Base-by-base conservation (phyloP, 176 grass and related monocot genomes). In the Puccinellia tenuiflora region DNA sequence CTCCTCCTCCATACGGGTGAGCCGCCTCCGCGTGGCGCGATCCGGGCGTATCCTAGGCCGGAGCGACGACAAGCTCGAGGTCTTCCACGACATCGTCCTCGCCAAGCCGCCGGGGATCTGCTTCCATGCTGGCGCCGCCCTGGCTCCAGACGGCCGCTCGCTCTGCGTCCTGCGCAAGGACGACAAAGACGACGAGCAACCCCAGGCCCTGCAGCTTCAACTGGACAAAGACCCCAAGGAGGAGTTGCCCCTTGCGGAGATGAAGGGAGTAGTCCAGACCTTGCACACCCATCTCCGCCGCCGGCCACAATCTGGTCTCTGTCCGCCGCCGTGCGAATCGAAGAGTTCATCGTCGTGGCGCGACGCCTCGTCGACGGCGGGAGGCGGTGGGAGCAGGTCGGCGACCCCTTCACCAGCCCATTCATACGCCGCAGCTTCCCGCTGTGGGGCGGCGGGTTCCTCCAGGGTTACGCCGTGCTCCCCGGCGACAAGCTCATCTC, bases 181-280 rank as follows among this genome's bases (percentile, higher is more conserved):
- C 2, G 0, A 2, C n/a, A n/a, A n/a, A n/a, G n/a, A n/a, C 1
- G 0, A 1, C 1, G 30, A 33, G 30, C 62, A 16, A 8, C 29
- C 62, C 5, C 6, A 18, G 16, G 63, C 31, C 55, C 10, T 25
- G 55, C 55, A 59, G 55, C 55, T 59, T 5, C 3, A 43, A 43
- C 40, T 43, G 40, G 38, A 3, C 0, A 9, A 40, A 18, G 51
- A 22, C 20, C 3, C 21, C 52, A 40, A 40, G 39, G 7, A n/a
- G 51, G 52, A 55, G 7, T 25, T 9, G n/a, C 55, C 55, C 25
- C 55, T 26, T 0, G 9, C 55, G 10, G 21, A 59, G 9, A 11
- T 14, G 1, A 59, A 24, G 39, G 3, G 20, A 13, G 0, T 0
- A 54, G n/a, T n/a, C 51, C 20, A 53, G 17, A 1, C 40, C 40